Evolutionary conservation across 345 rosid species (phyloP), one percentile per base, ranked within the genome.

Genomic region (Eucalyptus albens): DNA sequence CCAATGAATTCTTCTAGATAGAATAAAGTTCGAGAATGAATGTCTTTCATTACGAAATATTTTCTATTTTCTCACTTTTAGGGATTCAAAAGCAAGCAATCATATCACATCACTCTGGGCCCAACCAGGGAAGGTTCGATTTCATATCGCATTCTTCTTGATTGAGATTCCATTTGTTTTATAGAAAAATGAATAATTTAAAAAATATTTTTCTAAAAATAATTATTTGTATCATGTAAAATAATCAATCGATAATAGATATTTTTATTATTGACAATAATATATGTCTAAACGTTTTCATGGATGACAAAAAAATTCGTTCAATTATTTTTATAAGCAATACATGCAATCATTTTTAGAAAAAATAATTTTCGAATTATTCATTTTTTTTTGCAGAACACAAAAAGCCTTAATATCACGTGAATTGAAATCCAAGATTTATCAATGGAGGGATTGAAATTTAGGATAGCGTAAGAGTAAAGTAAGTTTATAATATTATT

Each of bases 261-360:
- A 6, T 37, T 77, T 77, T 77, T 2, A 40, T 77, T 77, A 40
- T 13, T 0, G 27, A 40, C 2, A 77, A 77, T 6, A 21, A 77
- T 21, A 33, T 37, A 15, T 72, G 8, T 37, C 13, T 11, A 11
- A 11, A 37, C 0, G 4, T 40, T 40, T 6, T 37, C 4, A 3
- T 11, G 45, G 26, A 6, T 6, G 24, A 40, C 1, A 0, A 7
- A 21, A 10, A 29, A 11, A 11, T 3, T 19, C 11, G 1, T 72
- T 37, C 45, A 19, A 72, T 72, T 6, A 72, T 11, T 77, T 37
- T 11, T 40, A 6, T 37, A 40, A 3, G 2, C 15, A 6, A 21
- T 11, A 77, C 4, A 11, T 1, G 2, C 5, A 14, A 77, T 77
- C 27, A 21, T 37, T 40, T 72, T 77, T 72, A 19, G 7, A 12